phyloP scores from a whole-genome alignment of 2,329 filamentous ascomycete genomes.

The Ambrosiella beaveri region DNA sequence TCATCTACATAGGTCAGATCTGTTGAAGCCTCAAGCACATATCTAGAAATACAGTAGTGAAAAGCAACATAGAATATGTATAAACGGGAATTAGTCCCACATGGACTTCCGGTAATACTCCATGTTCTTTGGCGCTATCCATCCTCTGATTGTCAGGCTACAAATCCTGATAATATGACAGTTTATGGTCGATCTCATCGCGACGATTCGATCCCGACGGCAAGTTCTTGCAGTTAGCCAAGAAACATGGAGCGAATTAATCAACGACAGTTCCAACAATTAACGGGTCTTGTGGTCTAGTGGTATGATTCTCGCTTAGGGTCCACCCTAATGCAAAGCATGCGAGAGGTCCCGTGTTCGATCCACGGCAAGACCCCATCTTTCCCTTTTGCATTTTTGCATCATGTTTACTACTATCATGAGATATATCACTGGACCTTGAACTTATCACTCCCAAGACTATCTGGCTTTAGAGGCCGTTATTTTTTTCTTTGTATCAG shows the following conservation, averaged over 20 bases:
- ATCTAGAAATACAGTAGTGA: too few relatives aligned
- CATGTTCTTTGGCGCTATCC: too few relatives aligned
- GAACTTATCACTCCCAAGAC: too few relatives aligned
- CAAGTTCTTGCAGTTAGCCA: neutral
- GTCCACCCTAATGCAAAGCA: constrained; percentile 22
- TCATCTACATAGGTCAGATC: too few relatives aligned
- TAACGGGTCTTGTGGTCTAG: constrained; percentile 32
- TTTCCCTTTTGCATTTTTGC: neutral
- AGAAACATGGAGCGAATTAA: neutral
- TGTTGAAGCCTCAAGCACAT: too few relatives aligned
- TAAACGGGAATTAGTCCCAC: too few relatives aligned
- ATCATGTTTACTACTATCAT: neutral
- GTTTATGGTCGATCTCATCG: too few relatives aligned
- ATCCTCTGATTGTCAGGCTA: neutral
- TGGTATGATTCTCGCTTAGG: constrained; percentile 59
- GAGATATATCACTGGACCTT: neutral
- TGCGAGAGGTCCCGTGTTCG: constrained; percentile 17
- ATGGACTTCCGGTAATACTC: too few relatives aligned
- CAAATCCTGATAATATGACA: neutral
- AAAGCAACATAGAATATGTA: too few relatives aligned
- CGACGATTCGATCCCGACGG: too few relatives aligned
- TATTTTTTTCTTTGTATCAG: too few relatives aligned
- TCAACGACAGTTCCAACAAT: neutral
- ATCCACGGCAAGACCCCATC: constrained; percentile 15
- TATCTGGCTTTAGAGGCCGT: too few relatives aligned